These are phyloP conservation scores for Annulohypoxylon bovei DNA, from an alignment of 495 filamentous ascomycete genomes.

Conservation along the genomic window DNA sequence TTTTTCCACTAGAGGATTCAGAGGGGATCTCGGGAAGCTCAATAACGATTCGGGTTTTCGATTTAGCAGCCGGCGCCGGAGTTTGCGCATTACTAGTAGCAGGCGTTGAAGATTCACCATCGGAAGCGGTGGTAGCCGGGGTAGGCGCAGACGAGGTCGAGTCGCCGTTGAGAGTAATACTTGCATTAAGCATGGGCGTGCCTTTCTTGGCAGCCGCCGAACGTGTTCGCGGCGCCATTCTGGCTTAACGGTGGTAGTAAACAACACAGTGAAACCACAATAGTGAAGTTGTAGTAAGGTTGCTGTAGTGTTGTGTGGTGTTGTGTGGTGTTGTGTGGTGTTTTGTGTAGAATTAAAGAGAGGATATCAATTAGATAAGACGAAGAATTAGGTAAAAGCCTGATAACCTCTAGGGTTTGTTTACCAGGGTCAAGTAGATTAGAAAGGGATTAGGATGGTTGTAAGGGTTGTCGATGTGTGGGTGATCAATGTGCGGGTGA, in stretches of 20 bases:
- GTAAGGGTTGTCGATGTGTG: too few relatives aligned
- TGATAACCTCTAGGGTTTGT: not conserved
- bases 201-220: conserved; percentile 9
- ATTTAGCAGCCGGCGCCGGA: conserved; percentile 50
- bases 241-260: not conserved
- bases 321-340: not conserved
- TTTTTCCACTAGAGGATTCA: not conserved
- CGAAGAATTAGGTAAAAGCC: not conserved
- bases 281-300: too few relatives aligned
- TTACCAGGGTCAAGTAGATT: not conserved
- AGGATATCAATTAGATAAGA: not conserved
- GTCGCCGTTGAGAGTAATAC: conserved; percentile 1
- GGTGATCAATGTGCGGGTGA: not conserved
- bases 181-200: not conserved
- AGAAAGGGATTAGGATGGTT: too few relatives aligned
- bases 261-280: too few relatives aligned
- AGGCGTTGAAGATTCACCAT: conserved; percentile 75
- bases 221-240: conserved; percentile 40
- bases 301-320: not conserved
- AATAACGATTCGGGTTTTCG: conserved; percentile 15
- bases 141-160: conserved; percentile 53
- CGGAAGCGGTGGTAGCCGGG: conserved; percentile 55
- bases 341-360: not conserved
- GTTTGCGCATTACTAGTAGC: conserved; percentile 77
- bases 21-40: conserved; percentile 24